phyloP scores from a whole-genome alignment of 441 rosid species.

The Gossypium gossypioides region DNA sequence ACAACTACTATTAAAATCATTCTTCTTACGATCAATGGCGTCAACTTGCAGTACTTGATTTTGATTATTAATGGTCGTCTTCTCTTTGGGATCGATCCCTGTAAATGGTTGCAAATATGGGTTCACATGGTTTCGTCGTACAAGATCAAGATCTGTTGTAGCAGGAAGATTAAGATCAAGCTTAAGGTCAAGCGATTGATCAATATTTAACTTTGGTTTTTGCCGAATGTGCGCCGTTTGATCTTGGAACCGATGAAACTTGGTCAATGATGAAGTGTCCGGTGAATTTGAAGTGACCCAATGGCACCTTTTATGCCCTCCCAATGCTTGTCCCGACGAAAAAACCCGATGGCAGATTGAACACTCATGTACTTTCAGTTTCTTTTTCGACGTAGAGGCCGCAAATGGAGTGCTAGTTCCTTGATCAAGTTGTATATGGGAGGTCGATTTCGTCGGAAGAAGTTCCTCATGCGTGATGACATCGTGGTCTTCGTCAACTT shows the following conservation, averaged over 20 bases:
- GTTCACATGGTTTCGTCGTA: background rate
- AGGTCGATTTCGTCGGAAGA: slow-evolving; percentile 25
- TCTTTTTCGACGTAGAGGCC: slow-evolving; percentile 30
- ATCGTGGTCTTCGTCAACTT: slow-evolving; percentile 39
- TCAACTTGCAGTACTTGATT: background rate
- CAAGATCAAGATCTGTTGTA: background rate
- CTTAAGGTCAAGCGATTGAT: slow-evolving; percentile 15
- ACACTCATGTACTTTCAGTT: slow-evolving; percentile 75
- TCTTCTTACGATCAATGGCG: background rate
- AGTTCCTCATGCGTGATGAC: slow-evolving; percentile 33
- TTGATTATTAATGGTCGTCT: background rate
- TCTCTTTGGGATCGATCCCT: background rate
- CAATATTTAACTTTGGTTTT: slow-evolving; percentile 22
- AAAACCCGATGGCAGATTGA: slow-evolving; percentile 82
- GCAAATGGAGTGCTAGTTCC: slow-evolving; percentile 20
- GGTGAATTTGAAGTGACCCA: slow-evolving; percentile 76
- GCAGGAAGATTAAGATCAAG: slow-evolving; percentile 28
- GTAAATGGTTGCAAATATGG: background rate
- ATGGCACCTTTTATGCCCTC: slow-evolving; percentile 94
- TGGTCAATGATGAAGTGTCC: slow-evolving; percentile 34
- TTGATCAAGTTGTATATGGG: slow-evolving; percentile 29
- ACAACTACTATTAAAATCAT: background rate
- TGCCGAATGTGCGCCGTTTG: slow-evolving; percentile 42
- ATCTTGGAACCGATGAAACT: slow-evolving; percentile 41
- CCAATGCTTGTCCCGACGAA: slow-evolving; percentile 85